Percentiles rank a stretch among this genome's conserved stretches.
Conservation (phyloP, 1,139 yeast genomes). For the Protomyces inundatus region DNA sequence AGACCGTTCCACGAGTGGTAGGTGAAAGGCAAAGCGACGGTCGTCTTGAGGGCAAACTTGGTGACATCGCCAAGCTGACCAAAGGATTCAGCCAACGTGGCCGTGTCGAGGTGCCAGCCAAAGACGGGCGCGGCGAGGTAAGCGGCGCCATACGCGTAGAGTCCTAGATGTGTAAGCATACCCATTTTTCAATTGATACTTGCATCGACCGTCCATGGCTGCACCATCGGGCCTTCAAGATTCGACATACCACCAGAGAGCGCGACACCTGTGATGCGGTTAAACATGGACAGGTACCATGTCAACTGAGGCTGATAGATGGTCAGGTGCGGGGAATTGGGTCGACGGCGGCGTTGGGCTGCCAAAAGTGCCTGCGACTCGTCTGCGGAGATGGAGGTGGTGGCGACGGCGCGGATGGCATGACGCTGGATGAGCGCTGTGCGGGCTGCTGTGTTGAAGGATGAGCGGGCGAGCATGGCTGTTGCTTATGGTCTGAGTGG, state of each 20-base stretch:
- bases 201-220: conserved; percentile 33
- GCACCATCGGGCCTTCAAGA: not conserved
- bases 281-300: conserved; percentile 69
- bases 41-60: conserved; percentile 61
- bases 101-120: conserved; percentile 57
- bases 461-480: conserved; percentile 3
- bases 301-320: conserved; percentile 90
- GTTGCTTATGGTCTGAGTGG: not conserved
- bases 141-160: conserved; percentile 70
- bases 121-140: conserved; percentile 67
- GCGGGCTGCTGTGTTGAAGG: not conserved
- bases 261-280: conserved; percentile 83
- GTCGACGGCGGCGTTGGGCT: conserved; percentile 82
- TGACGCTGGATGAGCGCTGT: conserved; percentile 8
- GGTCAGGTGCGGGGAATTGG: conserved; percentile 81
- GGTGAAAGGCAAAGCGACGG: conserved; percentile 75
- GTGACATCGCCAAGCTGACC: conserved; percentile 55
- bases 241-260: conserved; percentile 54
- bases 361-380: conserved; percentile 66
- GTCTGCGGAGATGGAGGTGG: conserved; percentile 57
- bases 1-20: conserved; percentile 82
- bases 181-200: not conserved
- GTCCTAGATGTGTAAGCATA: conserved; percentile 12
- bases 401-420: conserved; percentile 9
- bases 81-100: conserved; percentile 49